Evolutionary conservation across 768 basidiomycete species (phyloP).

Genomic region (Auriculariales sp.): DNA sequence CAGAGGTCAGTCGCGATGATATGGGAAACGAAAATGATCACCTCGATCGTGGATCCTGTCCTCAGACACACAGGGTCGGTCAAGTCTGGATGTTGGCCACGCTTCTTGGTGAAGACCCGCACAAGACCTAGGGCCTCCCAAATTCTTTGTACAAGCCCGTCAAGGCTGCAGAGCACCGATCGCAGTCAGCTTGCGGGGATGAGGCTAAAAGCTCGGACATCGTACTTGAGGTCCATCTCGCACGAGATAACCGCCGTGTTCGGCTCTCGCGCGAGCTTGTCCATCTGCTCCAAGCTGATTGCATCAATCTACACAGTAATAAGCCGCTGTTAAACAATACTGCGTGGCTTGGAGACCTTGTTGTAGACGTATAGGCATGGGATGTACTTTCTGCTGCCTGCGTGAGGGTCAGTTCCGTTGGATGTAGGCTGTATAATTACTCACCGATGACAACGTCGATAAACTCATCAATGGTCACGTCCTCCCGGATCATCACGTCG

Average conservation of each 20-base stretch:
- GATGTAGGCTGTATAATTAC: slow-evolving; percentile 2
- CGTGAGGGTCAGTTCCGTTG: not conserved
- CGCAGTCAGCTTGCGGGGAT: slow-evolving; percentile 12
- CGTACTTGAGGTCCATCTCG: slow-evolving; percentile 83
- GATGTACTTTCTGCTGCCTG: slow-evolving; percentile 87
- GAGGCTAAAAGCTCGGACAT: slow-evolving; percentile 4
- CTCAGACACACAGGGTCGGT: slow-evolving; percentile 82
- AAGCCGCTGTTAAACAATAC: not conserved
- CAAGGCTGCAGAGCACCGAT: slow-evolving; percentile 11
- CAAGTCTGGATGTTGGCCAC: slow-evolving; percentile 88
- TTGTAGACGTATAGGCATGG: slow-evolving; percentile 95
- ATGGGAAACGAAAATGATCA: slow-evolving; percentile 14
- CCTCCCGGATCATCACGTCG: slow-evolving; percentile 97
- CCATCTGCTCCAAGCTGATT: slow-evolving; percentile 68
- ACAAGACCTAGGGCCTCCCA: slow-evolving; percentile 65
- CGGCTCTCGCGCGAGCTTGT: slow-evolving; percentile 69
- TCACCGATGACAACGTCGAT: slow-evolving; percentile 93
- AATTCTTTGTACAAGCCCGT: not conserved
- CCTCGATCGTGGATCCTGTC: slow-evolving; percentile 88
- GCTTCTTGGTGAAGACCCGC: slow-evolving; percentile 94
- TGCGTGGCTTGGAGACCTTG: slow-evolving; percentile 28
- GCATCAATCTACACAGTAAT: slow-evolving; percentile 42
- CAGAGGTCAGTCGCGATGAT: slow-evolving; percentile 1
- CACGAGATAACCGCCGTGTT: slow-evolving; percentile 92
- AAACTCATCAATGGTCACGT: slow-evolving; percentile 43